phyloP scores from a whole-genome alignment of 2,329 filamentous ascomycete species.

The Pyrenophora teres region DNA sequence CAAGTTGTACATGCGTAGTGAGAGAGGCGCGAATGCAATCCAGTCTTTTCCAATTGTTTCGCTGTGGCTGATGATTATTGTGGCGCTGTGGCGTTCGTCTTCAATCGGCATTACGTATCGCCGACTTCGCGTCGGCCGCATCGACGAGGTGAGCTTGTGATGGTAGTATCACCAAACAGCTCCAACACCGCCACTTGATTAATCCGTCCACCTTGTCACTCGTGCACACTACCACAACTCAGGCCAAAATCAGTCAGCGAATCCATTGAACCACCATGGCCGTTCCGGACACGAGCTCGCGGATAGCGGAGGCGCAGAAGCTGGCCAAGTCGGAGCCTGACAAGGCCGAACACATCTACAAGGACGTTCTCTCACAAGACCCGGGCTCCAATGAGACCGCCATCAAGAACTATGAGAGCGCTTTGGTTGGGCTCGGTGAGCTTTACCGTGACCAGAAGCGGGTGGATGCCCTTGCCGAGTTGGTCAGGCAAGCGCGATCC shows the following conservation, averaged over 20 bases:
- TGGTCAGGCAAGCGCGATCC: conserved; percentile 87
- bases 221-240: conserved; percentile 1
- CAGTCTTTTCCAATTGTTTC: no score
- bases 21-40: no score
- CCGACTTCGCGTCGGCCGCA: conserved; percentile 14
- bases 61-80: not conserved
- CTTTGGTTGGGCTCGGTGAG: conserved; percentile 86
- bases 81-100: not conserved
- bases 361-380: conserved; percentile 83
- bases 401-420: conserved; percentile 87
- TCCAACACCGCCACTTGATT: conserved; percentile 11
- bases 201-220: conserved; percentile 2
- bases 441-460: conserved; percentile 88
- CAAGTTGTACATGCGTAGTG: no score
- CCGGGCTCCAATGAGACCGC: conserved; percentile 85
- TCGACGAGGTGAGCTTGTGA: conserved; percentile 17
- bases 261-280: conserved; percentile 34
- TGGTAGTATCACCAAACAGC: conserved; percentile 21
- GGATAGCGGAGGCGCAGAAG: conserved; percentile 88
- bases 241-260: not conserved
- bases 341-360: conserved; percentile 86
- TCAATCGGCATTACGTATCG: conserved; percentile 12
- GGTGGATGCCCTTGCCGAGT: conserved; percentile 80
- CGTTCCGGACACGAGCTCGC: conserved; percentile 58
- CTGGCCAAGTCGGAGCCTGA: conserved; percentile 77